Evolutionary conservation across 2,329 filamentous ascomycete genomes (phyloP).

Genomic region (Microsporum audouinii): DNA sequence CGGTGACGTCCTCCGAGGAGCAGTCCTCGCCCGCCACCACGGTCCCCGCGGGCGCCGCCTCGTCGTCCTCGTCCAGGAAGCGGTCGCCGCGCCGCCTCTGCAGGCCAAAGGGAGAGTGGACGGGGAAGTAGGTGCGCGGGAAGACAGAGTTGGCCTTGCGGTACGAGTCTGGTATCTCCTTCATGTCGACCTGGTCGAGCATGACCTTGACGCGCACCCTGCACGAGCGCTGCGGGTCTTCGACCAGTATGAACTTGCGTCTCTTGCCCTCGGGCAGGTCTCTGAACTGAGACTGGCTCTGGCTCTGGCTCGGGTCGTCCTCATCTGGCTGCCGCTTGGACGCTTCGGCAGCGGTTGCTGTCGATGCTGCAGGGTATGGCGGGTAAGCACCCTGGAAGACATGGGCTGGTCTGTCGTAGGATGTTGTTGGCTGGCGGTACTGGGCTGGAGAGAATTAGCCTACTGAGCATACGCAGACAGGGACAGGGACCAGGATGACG

Average conservation of each 20-base stretch:
- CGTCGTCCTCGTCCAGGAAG: constrained; percentile 50
- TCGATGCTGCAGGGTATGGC: constrained; percentile 41
- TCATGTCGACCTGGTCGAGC: constrained; percentile 85
- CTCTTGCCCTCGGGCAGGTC: constrained; percentile 82
- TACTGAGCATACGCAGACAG: not conserved
- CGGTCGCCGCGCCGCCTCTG: constrained; percentile 53
- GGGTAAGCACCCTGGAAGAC: constrained; percentile 60
- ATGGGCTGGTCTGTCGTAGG: constrained; percentile 49
- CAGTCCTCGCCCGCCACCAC: not conserved
- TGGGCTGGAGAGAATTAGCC: not conserved
- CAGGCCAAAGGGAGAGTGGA: constrained; percentile 68
- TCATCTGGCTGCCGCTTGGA: constrained; percentile 18
- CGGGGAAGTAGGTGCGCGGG: constrained; percentile 80
- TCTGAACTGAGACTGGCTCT: constrained; percentile 47
- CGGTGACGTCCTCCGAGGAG: constrained; percentile 22
- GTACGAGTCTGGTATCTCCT: constrained; percentile 92
- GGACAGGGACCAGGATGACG: constrained; percentile 17
- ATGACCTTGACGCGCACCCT: constrained; percentile 82
- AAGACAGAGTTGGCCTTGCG: constrained; percentile 82
- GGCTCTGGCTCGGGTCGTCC: not conserved
- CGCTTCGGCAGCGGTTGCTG: constrained; percentile 29
- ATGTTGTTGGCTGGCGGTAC: not conserved
- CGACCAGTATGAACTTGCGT: constrained; percentile 92
- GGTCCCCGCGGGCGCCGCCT: not conserved
- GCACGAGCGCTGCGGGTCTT: constrained; percentile 70